Evolutionary conservation across 1,284 basidiomycete species (phyloP).

Genomic region (Afroboletus lepidellus): DNA sequence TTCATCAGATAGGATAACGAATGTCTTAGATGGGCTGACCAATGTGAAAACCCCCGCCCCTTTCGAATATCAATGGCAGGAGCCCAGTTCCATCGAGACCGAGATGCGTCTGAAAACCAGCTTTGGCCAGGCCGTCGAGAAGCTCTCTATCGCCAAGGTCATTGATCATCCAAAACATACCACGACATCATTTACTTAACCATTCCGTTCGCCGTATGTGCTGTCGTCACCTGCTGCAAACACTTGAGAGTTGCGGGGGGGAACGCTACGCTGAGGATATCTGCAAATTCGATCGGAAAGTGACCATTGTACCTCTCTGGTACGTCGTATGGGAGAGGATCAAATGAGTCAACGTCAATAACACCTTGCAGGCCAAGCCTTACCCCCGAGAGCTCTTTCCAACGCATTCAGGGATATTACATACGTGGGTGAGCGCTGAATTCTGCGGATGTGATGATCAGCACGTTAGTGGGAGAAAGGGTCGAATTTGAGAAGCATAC

Average conservation of each 20-base stretch:
- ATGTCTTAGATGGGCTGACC: slow-evolving; percentile 20
- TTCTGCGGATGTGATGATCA: slow-evolving; percentile 9
- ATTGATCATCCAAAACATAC: background rate
- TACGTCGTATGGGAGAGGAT: background rate
- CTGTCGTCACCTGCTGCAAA: slow-evolving; percentile 6
- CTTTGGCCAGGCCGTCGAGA: slow-evolving; percentile 38
- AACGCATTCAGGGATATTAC: slow-evolving; percentile 20
- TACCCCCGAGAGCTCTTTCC: slow-evolving; percentile 17
- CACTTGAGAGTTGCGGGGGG: slow-evolving; percentile 20
- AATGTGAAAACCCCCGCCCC: slow-evolving; percentile 43
- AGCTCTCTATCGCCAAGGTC: slow-evolving; percentile 28
- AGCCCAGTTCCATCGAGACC: slow-evolving; percentile 42
- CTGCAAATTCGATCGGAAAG: slow-evolving; percentile 28
- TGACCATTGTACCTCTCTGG: slow-evolving; percentile 27
- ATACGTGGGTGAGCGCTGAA: slow-evolving; percentile 30
- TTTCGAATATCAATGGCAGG: slow-evolving; percentile 35
- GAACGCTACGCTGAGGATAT: slow-evolving; percentile 18
- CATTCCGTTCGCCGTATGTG: slow-evolving; percentile 13
- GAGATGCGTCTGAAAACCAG: slow-evolving; percentile 43
- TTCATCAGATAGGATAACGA: background rate
- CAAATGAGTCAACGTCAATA: background rate
- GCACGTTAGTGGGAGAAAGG: background rate
- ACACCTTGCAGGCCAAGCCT: background rate
- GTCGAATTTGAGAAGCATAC: slow-evolving; percentile 7
- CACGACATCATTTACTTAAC: slow-evolving; percentile 19